Evolutionary conservation across 805 yeast species (phyloP), one percentile per base, ranked within the genome.

Genomic region (Teunomyces pallodes): DNA sequence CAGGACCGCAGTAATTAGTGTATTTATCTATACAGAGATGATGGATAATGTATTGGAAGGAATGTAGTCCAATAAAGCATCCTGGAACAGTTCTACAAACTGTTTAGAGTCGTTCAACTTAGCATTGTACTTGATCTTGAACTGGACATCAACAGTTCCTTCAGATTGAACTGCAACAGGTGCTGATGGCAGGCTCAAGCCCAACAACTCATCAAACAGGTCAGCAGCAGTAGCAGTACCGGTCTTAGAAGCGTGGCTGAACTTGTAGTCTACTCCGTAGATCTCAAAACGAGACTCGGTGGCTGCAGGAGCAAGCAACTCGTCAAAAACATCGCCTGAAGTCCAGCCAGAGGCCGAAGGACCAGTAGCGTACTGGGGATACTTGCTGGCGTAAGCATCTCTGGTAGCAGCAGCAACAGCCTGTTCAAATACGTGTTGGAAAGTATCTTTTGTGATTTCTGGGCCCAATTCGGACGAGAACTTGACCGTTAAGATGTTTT

Each of bases 271-370:
- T 14, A 60, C 53, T 31, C 61, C 65, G 43, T 53, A 58, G 16
- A 72, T 68, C 38, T 65, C 66, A 49, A 72, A 72, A 53, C 77
- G 61, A 40, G 54, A 53, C 47, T 67, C 58, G 9, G 69, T 62
- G 7, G 63, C 70, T 3, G 74, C 58, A 5, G 76, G 68, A 28
- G 61, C 61, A 26, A 73, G 54, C 53, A 73, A 64, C 44, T 67
- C 75, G 48, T 68, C 75, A 50, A 73, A 73, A 27, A 71, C 47
- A 44, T 68, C 75, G 14, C 57, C 60, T 5, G 48, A 47, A 33
- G 46, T 28, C 9, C 44, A 39, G 42, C 42, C 36, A 14, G 52
- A 45, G 32, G 61, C 53, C 10, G 56, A 41, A 7, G 77, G 76
- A 14, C 71, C 63, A 13, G 53, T 44, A 24, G 69, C 58, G 50